Evolutionary conservation across 108 stramenopile genomes (phyloP).

Genomic region (Fragilariopsis cylindrus): DNA sequence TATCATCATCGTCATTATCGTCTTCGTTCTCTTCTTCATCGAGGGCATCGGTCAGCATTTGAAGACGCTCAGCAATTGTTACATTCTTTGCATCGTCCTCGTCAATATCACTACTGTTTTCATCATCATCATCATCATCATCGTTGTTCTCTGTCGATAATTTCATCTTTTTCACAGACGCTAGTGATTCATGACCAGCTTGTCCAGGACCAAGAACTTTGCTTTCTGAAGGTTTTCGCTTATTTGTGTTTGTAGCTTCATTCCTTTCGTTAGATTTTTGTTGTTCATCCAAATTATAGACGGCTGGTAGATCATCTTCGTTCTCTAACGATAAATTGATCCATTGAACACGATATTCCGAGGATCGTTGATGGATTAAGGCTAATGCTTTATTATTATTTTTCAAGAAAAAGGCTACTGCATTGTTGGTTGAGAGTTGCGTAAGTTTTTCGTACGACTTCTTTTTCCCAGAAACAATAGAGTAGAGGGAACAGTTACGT

Average conservation of each 20-base stretch:
- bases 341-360: constrained; percentile 14
- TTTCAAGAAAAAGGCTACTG: constrained; percentile 27
- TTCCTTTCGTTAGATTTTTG: not conserved
- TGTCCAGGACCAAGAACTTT: constrained; percentile 58
- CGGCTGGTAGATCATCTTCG: constrained; percentile 18
- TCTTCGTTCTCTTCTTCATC: constrained; percentile 35
- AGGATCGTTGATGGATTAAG: constrained; percentile 23
- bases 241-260: constrained; percentile 4
- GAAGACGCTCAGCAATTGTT: constrained; percentile 54
- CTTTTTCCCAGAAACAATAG: not conserved
- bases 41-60: constrained; percentile 34
- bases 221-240: constrained; percentile 25
- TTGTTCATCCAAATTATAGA: constrained; percentile 9
- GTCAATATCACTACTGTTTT: constrained; percentile 38
- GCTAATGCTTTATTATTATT: constrained; percentile 16
- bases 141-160: constrained; percentile 8
- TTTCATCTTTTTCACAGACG: constrained; percentile 26
- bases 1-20: constrained; percentile 33
- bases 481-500: constrained; percentile 18
- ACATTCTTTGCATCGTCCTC: constrained; percentile 27
- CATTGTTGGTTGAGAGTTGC: constrained; percentile 10
- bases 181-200: constrained; percentile 43
- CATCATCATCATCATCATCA: constrained; percentile 30
- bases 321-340: constrained; percentile 22
- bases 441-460: constrained; percentile 22